Evolutionary conservation across 257 asterid genomes (phyloP), one percentile per base, ranked within the genome.

Genomic region (Linderniella brevidens): DNA sequence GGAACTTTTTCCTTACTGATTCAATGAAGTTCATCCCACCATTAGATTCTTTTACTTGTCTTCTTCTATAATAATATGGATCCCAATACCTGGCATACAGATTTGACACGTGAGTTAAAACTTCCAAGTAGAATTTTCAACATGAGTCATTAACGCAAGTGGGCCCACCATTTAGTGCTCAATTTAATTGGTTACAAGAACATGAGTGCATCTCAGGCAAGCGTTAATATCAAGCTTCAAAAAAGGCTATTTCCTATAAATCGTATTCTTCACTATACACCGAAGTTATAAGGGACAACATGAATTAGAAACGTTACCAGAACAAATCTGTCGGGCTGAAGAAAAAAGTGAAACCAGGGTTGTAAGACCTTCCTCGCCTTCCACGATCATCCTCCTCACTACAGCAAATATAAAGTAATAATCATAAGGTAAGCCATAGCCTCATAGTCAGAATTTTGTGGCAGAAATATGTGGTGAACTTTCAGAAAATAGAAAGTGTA

Each of bases 11-110:
- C 19, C 92, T 76, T 58, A 90, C 98, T 55, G 96, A 85, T 61
- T 85, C 98, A 67, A 85, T 81, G 80, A 90, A 90, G 70, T 75
- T 84, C 93, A 75, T 77, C 63, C 81, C 80, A 55, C 73, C 69
- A 54, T 65, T 67, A 48, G 64, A 70, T 61, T 85, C 71, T 54
- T 61, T 72, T 46, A 68, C 52, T 55, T 61, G 73, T 13, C 75
- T 76, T 63, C 92, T 75, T 70, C 87, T 71, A 60, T 88, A 78
- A 62, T 84, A 90, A 74, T 81, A 67, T 19, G 96, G 98, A 90
- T 90, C 94, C 94, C 93, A 85, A 44, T 78, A 90, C 98, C 98
- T 90, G 66, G 59, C 62, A 47, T 57, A 42, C 38, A 37, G 44
- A 46, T 37, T 37, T 32, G 51, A 59, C 46, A 25, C 47, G 54